Evolutionary conservation across 2,329 filamentous ascomycete species (phyloP).

Genomic region (Phaeosphaeria sp.): DNA sequence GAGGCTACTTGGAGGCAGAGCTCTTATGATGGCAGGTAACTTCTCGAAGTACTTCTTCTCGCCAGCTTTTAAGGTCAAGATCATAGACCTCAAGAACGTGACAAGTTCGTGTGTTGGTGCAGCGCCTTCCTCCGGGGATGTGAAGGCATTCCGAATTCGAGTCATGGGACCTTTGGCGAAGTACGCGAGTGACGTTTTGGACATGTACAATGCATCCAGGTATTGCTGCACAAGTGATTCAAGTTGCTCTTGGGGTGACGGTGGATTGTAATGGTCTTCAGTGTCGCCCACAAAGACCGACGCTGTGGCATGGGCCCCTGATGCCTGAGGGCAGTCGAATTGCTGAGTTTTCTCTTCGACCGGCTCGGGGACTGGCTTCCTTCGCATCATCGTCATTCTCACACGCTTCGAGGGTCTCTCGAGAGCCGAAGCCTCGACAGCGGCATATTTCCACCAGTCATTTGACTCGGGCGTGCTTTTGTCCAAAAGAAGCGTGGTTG

Average conservation of each 20-base stretch:
- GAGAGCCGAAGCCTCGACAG: slow-evolving; percentile 21
- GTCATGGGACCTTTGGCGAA: slow-evolving; percentile 84
- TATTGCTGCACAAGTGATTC: slow-evolving; percentile 54
- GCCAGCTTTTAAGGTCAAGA: slow-evolving; percentile 70
- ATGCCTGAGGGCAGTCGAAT: background rate
- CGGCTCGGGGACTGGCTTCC: slow-evolving; percentile 8
- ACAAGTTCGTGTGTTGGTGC: slow-evolving; percentile 69
- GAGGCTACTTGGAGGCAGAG: slow-evolving; percentile 53
- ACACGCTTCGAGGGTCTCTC: slow-evolving; percentile 27
- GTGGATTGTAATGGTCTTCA: slow-evolving; percentile 12
- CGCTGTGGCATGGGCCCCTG: slow-evolving; percentile 4
- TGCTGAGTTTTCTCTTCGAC: slow-evolving; percentile 8
- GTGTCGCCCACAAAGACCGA: slow-evolving; percentile 6
- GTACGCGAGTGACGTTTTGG: slow-evolving; percentile 77
- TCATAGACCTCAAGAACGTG: slow-evolving; percentile 70
- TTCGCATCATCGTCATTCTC: slow-evolving; percentile 42
- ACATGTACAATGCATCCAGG: slow-evolving; percentile 56
- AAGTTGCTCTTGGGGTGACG: slow-evolving; percentile 54
- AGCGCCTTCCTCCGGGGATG: slow-evolving; percentile 65
- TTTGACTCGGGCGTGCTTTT: background rate
- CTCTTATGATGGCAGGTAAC: slow-evolving; percentile 69
- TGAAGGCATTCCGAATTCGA: slow-evolving; percentile 73
- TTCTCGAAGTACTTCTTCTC: slow-evolving; percentile 83
- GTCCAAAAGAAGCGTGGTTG: slow-evolving; percentile 59
- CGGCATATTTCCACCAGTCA: slow-evolving; percentile 44